These are phyloP conservation scores for Blastobotrys peoriensis DNA, from an alignment of 805 yeast species.

Conservation along the genomic window DNA sequence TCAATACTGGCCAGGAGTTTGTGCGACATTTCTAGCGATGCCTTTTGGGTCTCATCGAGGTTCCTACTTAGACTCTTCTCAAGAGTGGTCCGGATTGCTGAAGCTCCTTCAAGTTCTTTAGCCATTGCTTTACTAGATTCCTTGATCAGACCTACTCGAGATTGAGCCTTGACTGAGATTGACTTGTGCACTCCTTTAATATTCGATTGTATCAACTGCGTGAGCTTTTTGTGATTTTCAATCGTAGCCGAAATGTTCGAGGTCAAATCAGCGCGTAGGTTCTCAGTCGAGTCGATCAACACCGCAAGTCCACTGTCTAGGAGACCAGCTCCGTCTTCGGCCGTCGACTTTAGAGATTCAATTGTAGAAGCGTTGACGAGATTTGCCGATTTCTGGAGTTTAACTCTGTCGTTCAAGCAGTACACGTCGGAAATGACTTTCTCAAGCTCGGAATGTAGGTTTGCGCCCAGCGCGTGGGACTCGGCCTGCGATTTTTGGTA, in stretches of 20 bases:
- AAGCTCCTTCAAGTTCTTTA: neutral
- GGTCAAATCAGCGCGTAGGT: too few relatives aligned
- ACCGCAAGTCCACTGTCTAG: too few relatives aligned
- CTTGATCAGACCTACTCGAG: neutral
- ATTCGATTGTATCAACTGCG: too few relatives aligned
- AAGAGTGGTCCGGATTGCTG: neutral
- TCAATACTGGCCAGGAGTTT: neutral
- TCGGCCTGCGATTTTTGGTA: neutral
- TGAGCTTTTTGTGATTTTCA: too few relatives aligned
- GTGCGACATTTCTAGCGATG: neutral
- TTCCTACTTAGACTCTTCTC: neutral
- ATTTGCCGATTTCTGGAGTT: neutral
- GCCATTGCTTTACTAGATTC: neutral
- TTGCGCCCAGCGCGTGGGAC: neutral
- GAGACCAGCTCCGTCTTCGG: neutral
- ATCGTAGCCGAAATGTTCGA: too few relatives aligned
- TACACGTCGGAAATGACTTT: neutral
- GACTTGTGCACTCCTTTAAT: too few relatives aligned
- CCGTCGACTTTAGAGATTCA: neutral
- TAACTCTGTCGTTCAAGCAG: neutral
- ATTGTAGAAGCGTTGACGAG: neutral
- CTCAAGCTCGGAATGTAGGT: neutral
- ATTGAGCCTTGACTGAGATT: neutral
- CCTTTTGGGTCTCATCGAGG: neutral
- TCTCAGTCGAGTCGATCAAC: too few relatives aligned